Evolutionary conservation across 805 yeast genomes (phyloP), one percentile per base, ranked within the genome.

Genomic region (Starmerella ratchasimensis): DNA sequence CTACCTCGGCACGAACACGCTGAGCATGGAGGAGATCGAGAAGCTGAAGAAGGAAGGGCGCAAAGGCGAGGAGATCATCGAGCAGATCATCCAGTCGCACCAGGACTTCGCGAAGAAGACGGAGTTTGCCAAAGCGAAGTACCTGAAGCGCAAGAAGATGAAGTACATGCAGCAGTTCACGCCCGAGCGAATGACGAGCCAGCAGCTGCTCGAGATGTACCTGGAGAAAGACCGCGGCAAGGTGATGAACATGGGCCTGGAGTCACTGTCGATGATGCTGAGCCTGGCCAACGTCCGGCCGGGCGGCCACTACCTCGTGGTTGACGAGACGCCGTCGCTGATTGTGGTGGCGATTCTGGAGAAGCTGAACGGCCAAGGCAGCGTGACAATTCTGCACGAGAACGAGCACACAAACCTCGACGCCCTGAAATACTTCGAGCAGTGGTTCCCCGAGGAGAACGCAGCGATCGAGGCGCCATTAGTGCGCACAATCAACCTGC

Each of bases 311-410:
- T 90, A 90, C 52, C 62, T 90, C 17, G 76, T 88, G 3, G 67
- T 83, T 38, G 99, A 90, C 53, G 98, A 90, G 53, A 79, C 94
- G n/a, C 86, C 94, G 23, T 95, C 97, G 5, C 67, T 88, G n/a
- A 55, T 90, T 1, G 71, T 80, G 5, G 80, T 80, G 43, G 82
- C 93, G 3, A 65, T 90, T 68, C 55, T 90, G 59, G 99, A 90
- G 56, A 67, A 96, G 54, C 81, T 93, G 88, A 74, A 74, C 43
- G 72, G 72, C 4, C 57, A 53, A 2, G 94, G 94, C 11, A 62
- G 72, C 36, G 72, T 90, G 31, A 66, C 82, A 3, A 67, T 82
- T 16, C 64, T 76, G 1, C 96, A 90, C 59, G 98, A 90, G 54
- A 83, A 83, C 57, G 98, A 90, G 57, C 96, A 88, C 54, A 76